Base-by-base conservation (phyloP, 1,284 basidiomycete species). In the Cryptococcus sp. region DNA sequence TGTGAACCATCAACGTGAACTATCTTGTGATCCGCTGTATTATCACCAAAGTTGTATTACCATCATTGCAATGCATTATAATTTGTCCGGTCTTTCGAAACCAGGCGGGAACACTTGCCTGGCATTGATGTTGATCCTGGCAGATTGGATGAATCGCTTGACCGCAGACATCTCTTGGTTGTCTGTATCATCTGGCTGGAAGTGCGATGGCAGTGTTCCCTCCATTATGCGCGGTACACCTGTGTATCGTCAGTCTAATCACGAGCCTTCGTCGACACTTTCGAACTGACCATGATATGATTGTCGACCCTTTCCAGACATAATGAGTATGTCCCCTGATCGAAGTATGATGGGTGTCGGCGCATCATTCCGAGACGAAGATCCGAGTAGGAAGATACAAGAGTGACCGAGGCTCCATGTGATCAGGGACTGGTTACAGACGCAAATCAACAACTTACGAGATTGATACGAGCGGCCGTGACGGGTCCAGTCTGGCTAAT, bases 171-270 rank as follows among this genome's bases (percentile, higher is more conserved):
- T 58, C 6, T 41, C 46, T 2, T 31, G 63, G 0, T 66, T 67
- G 31, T 75, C 72, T 3, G 63, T 57, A 3, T 65, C 63, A 0
- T 50, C 36, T 0, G 61, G 60, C n/a, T 64, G 59, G 36, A 91
- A 80, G 68, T 88, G 82, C 2, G 75, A 62, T 1, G 91, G 90
- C 1, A 91, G 77, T 0, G 88, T 88, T 38, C 82, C 80, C 65
- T 91, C 88, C 56, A 95, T 76, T 58, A 95, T 87, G 45, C 91
- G 81, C 1, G 92, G 92, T 1, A 96, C 84, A n/a, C 90, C 88
- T 90, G 56, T 4, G 15, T 52, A 45, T 46, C 15, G 32, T 15
- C 5, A 34, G 48, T 46, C 11, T 50, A 41, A 5, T 14, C 4
- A 10, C n/a, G 32, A n/a, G 35, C n/a, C 23, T 67, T 11, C n/a